A percentile compares a stretch with the other conserved stretches of the same genome.
These are phyloP conservation scores for Henckelia pumila DNA, from an alignment of 257 asterid species.

Conservation along the genomic window DNA sequence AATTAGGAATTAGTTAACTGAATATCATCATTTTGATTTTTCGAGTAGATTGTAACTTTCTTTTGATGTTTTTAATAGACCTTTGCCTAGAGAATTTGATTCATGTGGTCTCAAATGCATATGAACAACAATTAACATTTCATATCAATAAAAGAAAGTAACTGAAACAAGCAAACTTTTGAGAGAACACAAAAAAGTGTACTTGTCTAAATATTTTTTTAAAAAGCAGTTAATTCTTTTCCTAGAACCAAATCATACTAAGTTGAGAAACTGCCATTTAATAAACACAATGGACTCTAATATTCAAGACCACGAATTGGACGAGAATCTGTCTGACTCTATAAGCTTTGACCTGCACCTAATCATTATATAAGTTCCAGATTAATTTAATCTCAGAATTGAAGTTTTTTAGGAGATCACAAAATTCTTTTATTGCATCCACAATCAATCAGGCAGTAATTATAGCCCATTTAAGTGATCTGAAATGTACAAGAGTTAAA, in stretches of 20 bases:
- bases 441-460: background rate
- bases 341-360: background rate
- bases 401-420: background rate
- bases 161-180: no score
- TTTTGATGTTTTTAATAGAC: no score
- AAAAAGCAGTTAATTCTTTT: no score
- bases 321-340: background rate
- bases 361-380: background rate
- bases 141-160: no score
- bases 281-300: background rate
- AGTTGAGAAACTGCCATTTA: background rate
- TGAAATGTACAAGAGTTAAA: background rate
- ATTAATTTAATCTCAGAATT: background rate
- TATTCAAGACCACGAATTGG: background rate
- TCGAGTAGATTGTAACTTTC: no score
- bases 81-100: no score
- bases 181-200: background rate
- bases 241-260: background rate
- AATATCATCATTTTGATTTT: no score
- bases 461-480: conserved; percentile 2
- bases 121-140: no score
- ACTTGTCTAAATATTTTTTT: background rate
- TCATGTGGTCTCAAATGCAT: no score
- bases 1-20: no score
- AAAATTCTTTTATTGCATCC: background rate